Percentiles rank a stretch among this genome's conserved stretches.
These are phyloP conservation scores for Boletus subcaerulescens DNA, from an alignment of 768 basidiomycete species.

Conservation along the genomic window DNA sequence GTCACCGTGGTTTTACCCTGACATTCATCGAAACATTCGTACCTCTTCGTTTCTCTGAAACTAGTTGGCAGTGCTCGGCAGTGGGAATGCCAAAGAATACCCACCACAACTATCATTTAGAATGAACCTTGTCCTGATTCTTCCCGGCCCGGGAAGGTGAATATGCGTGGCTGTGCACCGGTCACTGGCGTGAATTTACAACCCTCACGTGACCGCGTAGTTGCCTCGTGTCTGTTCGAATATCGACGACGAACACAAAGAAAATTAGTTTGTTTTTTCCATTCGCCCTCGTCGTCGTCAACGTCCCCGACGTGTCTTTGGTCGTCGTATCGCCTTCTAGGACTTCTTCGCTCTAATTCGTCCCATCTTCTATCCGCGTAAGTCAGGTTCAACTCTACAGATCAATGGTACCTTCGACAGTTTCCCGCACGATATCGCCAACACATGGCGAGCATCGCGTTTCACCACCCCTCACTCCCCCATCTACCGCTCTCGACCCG, in stretches of 20 bases:
- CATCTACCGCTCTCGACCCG: constrained; percentile 26
- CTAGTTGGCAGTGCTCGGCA: no score
- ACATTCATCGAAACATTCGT: no score
- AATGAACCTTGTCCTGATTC: no score
- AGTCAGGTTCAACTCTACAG: constrained; percentile 7
- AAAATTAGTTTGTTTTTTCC: constrained; percentile 17
- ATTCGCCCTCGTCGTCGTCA: constrained; percentile 14
- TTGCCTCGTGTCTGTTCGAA: constrained; percentile 36
- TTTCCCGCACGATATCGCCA: constrained; percentile 27
- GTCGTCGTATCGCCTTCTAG: constrained; percentile 1
- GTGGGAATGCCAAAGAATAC: no score
- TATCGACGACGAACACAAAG: constrained; percentile 23
- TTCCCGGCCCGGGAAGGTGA: no score
- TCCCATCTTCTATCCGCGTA: constrained; percentile 3
- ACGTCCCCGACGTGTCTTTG: constrained; percentile 18
- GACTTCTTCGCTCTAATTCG: background rate
- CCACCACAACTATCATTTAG: no score
- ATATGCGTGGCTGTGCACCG: background rate
- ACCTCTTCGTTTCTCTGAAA: no score
- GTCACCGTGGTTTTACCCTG: no score
- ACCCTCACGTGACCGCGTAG: constrained; percentile 34
- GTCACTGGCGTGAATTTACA: constrained; percentile 11
- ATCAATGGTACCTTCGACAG: constrained; percentile 23
- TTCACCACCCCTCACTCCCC: constrained; percentile 32
- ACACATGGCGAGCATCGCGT: constrained; percentile 28